Evolutionary conservation across 2,329 filamentous ascomycete species (phyloP).

Genomic region (Epichloe sp.): DNA sequence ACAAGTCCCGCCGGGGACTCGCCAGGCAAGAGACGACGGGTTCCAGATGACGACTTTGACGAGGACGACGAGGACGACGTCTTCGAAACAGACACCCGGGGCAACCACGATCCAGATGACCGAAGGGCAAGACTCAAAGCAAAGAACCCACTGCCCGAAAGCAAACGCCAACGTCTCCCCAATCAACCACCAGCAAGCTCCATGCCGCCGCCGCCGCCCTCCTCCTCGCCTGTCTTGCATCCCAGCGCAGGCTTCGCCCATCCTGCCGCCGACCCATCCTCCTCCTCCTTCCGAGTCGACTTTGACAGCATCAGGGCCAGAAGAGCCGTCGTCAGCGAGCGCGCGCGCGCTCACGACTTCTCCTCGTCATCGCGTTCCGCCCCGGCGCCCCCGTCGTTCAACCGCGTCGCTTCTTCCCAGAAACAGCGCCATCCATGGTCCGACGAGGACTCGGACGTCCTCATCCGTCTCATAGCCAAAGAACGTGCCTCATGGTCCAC

Average conservation of each 20-base stretch:
- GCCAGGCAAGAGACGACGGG: background rate
- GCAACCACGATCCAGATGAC: constrained; percentile 11
- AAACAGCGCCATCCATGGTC: constrained; percentile 28
- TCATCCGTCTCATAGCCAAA: constrained; percentile 28
- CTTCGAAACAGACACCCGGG: constrained; percentile 18
- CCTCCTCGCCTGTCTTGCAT: constrained; percentile 7
- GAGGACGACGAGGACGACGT: constrained; percentile 11
- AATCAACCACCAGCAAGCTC: constrained; percentile 7
- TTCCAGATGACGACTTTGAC: background rate
- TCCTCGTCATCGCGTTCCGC: background rate
- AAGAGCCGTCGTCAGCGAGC: background rate
- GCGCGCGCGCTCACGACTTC: background rate
- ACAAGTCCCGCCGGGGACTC: background rate
- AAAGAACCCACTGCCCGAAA: background rate
- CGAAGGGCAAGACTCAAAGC: constrained; percentile 8
- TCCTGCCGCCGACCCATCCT: background rate
- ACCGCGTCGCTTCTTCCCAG: background rate
- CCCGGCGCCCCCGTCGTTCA: background rate
- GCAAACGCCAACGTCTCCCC: background rate
- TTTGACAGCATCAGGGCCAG: background rate
- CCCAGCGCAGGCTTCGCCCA: background rate
- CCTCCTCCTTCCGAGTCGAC: background rate
- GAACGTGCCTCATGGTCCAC: constrained; percentile 17
- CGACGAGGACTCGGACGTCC: constrained; percentile 24
- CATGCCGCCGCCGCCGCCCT: constrained; percentile 8